These are phyloP conservation scores for Diutina sp. DNA, from an alignment of 1,139 yeast species.

Conservation along the genomic window DNA sequence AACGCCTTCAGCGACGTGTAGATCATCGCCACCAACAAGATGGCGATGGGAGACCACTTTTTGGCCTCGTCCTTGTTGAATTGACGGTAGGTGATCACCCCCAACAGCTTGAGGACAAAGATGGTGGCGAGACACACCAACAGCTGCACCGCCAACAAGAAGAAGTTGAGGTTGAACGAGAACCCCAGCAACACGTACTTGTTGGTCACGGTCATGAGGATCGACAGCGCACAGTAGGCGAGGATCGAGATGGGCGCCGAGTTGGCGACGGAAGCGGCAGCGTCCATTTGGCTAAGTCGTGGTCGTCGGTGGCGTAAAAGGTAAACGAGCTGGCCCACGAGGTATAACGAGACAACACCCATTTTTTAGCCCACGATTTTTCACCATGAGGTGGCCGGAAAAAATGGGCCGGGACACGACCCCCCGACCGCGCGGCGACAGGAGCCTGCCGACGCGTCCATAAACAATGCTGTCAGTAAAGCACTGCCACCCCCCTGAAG, in stretches of 20 bases:
- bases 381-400: not conserved
- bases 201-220: conserved; percentile 96
- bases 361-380: not conserved
- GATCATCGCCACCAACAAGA: conserved; percentile 82
- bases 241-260: conserved; percentile 79
- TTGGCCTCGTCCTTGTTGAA: conserved; percentile 81
- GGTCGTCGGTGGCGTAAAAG: not conserved
- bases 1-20: conserved; percentile 94
- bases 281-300: not conserved
- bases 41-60: conserved; percentile 90
- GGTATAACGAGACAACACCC: not conserved
- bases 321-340: conserved; percentile 1
- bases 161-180: conserved; percentile 80
- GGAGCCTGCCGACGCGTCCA: not conserved
- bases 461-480: too few relatives aligned
- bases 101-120: conserved; percentile 54
- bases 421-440: not conserved
- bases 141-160: conserved; percentile 72
- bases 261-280: conserved; percentile 33
- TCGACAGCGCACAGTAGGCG: conserved; percentile 84
- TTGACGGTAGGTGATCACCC: conserved; percentile 75
- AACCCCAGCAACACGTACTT: conserved; percentile 82
- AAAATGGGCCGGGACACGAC: not conserved
- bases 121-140: conserved; percentile 71
- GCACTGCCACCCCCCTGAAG: too few relatives aligned